Evolutionary conservation across 352 stramenopile genomes (phyloP).

Genomic region (Phytophthora rubi): DNA sequence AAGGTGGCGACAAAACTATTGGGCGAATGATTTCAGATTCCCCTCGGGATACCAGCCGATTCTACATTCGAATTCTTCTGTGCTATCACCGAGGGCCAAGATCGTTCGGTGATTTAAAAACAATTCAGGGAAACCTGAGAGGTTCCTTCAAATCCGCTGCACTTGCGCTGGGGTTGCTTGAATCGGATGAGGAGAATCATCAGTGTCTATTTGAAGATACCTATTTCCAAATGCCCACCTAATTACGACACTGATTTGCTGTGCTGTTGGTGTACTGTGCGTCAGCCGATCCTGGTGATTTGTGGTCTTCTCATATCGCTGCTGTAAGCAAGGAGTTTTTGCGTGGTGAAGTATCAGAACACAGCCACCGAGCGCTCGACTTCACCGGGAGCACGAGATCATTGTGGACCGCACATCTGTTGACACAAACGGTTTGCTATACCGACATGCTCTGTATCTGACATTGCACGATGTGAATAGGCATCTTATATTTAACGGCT

Average conservation of each 20-base stretch:
- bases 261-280: slow-evolving; percentile 15
- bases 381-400: not conserved
- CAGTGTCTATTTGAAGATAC: slow-evolving; percentile 1
- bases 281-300: not conserved
- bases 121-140: not conserved
- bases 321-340: not conserved
- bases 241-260: slow-evolving; percentile 8
- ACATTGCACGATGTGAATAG: not conserved
- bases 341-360: not conserved
- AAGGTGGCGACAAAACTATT: slow-evolving; percentile 1
- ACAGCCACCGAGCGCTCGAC: not conserved
- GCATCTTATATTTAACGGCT: not conserved
- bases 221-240: slow-evolving; percentile 7
- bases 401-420: not conserved
- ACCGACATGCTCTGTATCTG: not conserved
- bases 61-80: slow-evolving; percentile 6
- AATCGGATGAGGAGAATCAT: slow-evolving; percentile 13
- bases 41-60: slow-evolving; percentile 2
- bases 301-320: not conserved
- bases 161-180: not conserved
- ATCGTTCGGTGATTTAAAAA: slow-evolving; percentile 6
- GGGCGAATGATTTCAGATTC: slow-evolving; percentile 13
- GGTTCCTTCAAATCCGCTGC: not conserved
- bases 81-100: not conserved
- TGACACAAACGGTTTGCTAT: not conserved